Base-by-base conservation (phyloP, 179 eudicot species). In the Camellia oleifera region DNA sequence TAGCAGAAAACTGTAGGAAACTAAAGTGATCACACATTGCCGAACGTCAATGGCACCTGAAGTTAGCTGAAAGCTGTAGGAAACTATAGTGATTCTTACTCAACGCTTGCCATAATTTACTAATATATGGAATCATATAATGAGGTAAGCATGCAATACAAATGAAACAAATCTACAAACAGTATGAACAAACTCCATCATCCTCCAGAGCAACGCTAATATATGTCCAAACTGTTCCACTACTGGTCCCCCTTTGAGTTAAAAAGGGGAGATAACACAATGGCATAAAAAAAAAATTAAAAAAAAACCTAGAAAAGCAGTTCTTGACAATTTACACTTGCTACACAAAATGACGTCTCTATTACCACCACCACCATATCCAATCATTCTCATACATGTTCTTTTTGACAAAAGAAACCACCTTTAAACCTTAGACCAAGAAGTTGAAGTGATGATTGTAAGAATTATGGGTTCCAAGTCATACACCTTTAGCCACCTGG, bases 271-370 rank as follows among this genome's bases (percentile, higher is more conserved):
- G 18, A 20, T 72, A 6, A 13, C 3, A 12, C 12, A 23, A 42
- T 2, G 9, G 2, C 20, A 23, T 44, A 64, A 74, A 60, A 13
- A 44, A 20, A 75, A 69, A 68, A 23, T 72, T 20, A 20, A 68
- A 78, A 57, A 10, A 57, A 53, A 46, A 64, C 18, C 20, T 60
- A 84, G 40, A 32, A 32, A 32, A 32, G 79, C 83, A 77, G 42
- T 80, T 69, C 77, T 77, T 54, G 57, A 65, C 56, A 61, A 81
- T 81, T 53, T 77, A 77, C 86, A 80, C 50, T 75, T 68, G 81
- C 77, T 69, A 60, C 83, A 73, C 76, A 32, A 64, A 72, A 54
- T 2, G 56, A 54, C 17, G 50, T 52, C 60, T 46, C 64, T 73
- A 32, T 32, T 63, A 74, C 20, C 70, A 68, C 57, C 65, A 63